Evolutionary conservation across 148 eudicot species (phyloP).

Genomic region (Beta vulgaris): DNA sequence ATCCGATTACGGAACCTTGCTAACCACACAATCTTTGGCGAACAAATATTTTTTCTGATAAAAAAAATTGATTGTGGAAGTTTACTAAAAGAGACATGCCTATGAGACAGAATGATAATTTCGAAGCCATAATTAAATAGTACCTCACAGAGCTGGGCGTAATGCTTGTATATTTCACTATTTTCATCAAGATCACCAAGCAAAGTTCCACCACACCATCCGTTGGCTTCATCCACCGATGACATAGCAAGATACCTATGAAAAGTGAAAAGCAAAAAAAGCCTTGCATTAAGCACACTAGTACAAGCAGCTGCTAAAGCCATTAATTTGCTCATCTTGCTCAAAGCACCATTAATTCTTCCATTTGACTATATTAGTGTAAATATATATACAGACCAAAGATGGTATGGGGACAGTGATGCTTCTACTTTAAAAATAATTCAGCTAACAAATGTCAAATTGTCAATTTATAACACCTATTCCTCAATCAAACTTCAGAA

Average conservation of each 20-base stretch:
- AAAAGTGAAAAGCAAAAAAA: constrained; percentile 15
- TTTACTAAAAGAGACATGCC: background rate
- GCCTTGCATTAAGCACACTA: background rate
- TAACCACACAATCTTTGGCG: background rate
- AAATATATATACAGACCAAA: background rate
- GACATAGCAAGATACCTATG: constrained; percentile 78
- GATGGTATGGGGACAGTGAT: background rate
- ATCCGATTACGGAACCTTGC: background rate
- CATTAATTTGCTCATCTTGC: background rate
- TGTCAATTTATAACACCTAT: background rate
- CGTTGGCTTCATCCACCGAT: constrained; percentile 69
- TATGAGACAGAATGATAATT: background rate
- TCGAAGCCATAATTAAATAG: background rate
- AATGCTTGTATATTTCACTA: constrained; percentile 82
- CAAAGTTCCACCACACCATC: constrained; percentile 94
- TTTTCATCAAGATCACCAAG: constrained; percentile 93
- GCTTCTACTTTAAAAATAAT: background rate
- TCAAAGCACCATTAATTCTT: background rate
- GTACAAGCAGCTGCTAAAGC: background rate
- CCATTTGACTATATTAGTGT: background rate
- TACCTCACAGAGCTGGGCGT: constrained; percentile 91
- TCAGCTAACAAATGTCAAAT: background rate
- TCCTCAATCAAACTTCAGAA: background rate
- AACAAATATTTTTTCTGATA: background rate
- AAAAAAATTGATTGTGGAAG: background rate